Evolutionary conservation across 768 basidiomycete genomes (phyloP).

Genomic region (Asterophora lycoperdoides): DNA sequence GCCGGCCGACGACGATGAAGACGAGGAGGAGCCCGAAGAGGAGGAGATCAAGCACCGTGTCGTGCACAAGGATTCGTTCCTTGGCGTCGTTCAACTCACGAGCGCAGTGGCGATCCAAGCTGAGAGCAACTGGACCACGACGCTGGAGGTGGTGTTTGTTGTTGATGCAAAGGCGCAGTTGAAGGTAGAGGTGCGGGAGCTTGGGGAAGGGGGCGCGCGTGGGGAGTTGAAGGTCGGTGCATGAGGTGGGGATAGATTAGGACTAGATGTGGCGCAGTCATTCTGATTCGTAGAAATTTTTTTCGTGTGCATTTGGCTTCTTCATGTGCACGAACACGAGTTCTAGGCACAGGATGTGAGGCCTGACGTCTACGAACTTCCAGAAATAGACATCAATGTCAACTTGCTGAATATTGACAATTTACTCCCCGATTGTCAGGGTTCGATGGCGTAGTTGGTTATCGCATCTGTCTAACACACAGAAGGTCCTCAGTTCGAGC

Average conservation of each 20-base stretch:
- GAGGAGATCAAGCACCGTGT: slow-evolving; percentile 61
- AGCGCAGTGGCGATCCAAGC: slow-evolving; percentile 35
- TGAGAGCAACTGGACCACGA: slow-evolving; percentile 45
- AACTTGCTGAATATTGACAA: too few relatives aligned
- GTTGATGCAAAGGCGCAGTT: slow-evolving; percentile 35
- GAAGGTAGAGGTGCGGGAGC: slow-evolving; percentile 35
- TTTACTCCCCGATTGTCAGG: too few relatives aligned
- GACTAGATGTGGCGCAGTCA: too few relatives aligned
- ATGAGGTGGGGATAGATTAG: too few relatives aligned
- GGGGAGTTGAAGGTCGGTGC: too few relatives aligned
- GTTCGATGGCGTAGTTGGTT: slow-evolving; percentile 68
- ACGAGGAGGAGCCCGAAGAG: slow-evolving; percentile 55
- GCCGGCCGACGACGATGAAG: slow-evolving; percentile 43
- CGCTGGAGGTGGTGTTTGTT: slow-evolving; percentile 43
- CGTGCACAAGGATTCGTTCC: slow-evolving; percentile 47
- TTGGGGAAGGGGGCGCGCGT: slow-evolving; percentile 23
- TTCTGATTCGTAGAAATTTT: too few relatives aligned
- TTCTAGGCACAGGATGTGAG: too few relatives aligned
- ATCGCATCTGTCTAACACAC: slow-evolving; percentile 58
- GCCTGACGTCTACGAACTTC: too few relatives aligned
- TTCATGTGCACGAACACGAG: too few relatives aligned
- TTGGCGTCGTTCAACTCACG: slow-evolving; percentile 39
- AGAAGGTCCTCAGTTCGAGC: too few relatives aligned
- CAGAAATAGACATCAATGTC: too few relatives aligned
- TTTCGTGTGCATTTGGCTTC: too few relatives aligned